Base-by-base conservation (phyloP, 257 asterid genomes). In the Gentiana straminea region DNA sequence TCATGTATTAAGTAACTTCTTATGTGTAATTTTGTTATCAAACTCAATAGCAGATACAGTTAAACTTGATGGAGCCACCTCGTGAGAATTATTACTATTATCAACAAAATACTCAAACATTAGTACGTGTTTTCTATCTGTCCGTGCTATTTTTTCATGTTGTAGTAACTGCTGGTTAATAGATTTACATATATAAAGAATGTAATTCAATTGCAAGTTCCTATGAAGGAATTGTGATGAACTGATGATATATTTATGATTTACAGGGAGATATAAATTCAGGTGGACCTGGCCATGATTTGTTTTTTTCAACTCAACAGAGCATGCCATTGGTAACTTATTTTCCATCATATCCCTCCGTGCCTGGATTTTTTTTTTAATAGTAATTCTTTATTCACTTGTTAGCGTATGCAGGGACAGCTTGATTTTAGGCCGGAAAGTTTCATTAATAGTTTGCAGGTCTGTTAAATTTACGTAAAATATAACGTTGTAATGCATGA, bases 11-110 rank as follows among this genome's bases (percentile, higher is more conserved):
- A 37, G 49, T 49, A 54, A 46, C 33, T 7, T 35, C 32, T 0
- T 57, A 6, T 24, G 50, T 11, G 35, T 45, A 15, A 58, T 54
- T 32, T 39, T 36, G 4, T 34, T 8, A 0, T 64, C 7, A 33
- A 65, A 59, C 57, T 70, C 53, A 57, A 47, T 67, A 62, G 34
- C 76, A 70, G 73, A 70, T 79, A 67, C 90, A 91, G 88, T 77
- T 91, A 66, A 91, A 91, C 72, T 72, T 91, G 83, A 91, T 87
- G 98, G 98, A 91, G 78, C 94, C 92, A 38, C 97, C 97, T 33
- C 84, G 81, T 50, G 97, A 87, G 56, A 79, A 81, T 63, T 88
- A 83, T 72, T 84, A 80, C 71, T 92, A 82, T 35, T 63, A 83
- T 73, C 94, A 83, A 68, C 94, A 62, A 66, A 68, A 73, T 45